phyloP scores from a whole-genome alignment of 768 basidiomycete genomes.

The Agrocybe pediades region DNA sequence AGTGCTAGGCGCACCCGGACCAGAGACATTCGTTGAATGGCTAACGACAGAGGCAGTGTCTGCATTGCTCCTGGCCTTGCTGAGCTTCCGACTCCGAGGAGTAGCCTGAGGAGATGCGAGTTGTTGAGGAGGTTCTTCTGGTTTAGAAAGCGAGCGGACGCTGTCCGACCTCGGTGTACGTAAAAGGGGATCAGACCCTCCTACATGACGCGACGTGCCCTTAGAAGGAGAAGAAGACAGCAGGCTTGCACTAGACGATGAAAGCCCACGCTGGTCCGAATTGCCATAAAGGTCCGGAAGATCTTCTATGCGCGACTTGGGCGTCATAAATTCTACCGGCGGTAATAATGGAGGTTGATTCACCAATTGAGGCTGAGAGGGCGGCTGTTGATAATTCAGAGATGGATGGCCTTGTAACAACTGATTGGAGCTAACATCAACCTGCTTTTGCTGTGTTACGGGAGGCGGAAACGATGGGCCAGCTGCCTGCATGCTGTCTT shows the following conservation, averaged over 20 bases:
- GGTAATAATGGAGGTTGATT: slow-evolving; percentile 11
- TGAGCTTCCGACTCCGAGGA: slow-evolving; percentile 27
- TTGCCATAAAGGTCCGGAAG: slow-evolving; percentile 8
- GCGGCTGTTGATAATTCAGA: slow-evolving; percentile 2
- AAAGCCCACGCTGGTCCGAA: slow-evolving; percentile 4
- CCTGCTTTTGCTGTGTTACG: slow-evolving; percentile 5
- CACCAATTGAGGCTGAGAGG: slow-evolving; percentile 4
- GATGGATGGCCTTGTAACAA: slow-evolving; percentile 7
- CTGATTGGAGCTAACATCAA: not conserved
- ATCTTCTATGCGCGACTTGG: slow-evolving; percentile 10
- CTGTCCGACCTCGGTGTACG: slow-evolving; percentile 13
- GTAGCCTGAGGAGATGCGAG: slow-evolving; percentile 16
- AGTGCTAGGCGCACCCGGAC: slow-evolving; percentile 13
- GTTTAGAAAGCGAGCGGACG: slow-evolving; percentile 8
- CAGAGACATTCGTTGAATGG: slow-evolving; percentile 20
- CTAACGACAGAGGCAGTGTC: slow-evolving; percentile 10
- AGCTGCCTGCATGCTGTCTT: slow-evolving; percentile 1
- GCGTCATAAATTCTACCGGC: slow-evolving; percentile 19
- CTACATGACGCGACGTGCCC: not conserved
- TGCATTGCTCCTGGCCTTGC: slow-evolving; percentile 25
- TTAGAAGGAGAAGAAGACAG: slow-evolving; percentile 10
- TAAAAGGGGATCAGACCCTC: slow-evolving; percentile 1
- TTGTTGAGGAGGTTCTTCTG: slow-evolving; percentile 4
- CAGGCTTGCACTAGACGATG: slow-evolving; percentile 1
- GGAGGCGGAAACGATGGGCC: not conserved